Base-by-base conservation (phyloP, 768 basidiomycete species). In the Pleurotus pulmonarius region DNA sequence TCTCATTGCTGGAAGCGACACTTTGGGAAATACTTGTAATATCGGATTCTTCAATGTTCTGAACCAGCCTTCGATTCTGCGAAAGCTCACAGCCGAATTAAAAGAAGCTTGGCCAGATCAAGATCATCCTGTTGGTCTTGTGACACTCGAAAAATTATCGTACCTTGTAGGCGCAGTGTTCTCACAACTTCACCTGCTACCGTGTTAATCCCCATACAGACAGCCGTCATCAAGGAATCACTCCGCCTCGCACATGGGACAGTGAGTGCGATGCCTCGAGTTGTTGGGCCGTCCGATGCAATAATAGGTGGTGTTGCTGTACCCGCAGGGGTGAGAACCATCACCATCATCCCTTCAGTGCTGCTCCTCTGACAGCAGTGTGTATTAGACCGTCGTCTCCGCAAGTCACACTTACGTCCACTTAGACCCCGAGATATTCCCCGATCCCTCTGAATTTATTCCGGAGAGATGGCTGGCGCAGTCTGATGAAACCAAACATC, bases 131-230 rank as follows among this genome's bases (percentile, higher is more conserved):
- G 60, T 72, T 4, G 58, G 63, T 3, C 68, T 68, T 24, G 76
- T 76, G 56, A 66, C 56, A 2, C 61, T 79, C 43, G 77, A 81
- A 60, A 76, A 73, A 58, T 44, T 81, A 34, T 75, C 78, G 13
- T 81, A 78, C 60, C 66, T 80, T n/a, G 77, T 79, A 55, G 59
- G 75, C 61, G n/a, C n/a, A n/a, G n/a, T n/a, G n/a, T n/a, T n/a
- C n/a, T n/a, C 16, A 49, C 11, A 44, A 7, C 26, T 53, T 15
- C 29, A 29, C 26, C 5, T 37, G 26, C 38, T 43, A n/a, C n/a
- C n/a, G n/a, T n/a, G n/a, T n/a, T n/a, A n/a, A n/a, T n/a, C n/a
- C n/a, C n/a, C 46, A 16, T 44, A n/a, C 52, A 80, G 79, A 75
- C 73, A 1, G 78, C 77, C 4, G 75, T 80, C 26, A 69, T 79